Evolutionary conservation across 2,329 filamentous ascomycete species (phyloP), one percentile per base, ranked within the genome.

Genomic region (Trichoderma sp.): DNA sequence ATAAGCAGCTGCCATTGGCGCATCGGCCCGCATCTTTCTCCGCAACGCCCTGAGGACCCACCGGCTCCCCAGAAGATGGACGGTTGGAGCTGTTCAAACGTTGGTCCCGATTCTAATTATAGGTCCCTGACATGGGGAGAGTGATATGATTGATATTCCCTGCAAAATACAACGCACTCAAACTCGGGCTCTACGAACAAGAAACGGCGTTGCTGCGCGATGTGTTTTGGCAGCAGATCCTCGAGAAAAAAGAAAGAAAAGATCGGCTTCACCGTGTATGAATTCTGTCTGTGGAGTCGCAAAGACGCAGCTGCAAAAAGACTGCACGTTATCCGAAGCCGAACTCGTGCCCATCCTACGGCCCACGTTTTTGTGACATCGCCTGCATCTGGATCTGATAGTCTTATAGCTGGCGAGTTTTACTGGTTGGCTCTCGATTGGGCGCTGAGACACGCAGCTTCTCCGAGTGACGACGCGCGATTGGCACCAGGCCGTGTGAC

Each of bases 401-500:
- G 57, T 45, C 21, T 24, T 3, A 24, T 24, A 30, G 30, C 45
- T 30, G 34, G 19, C 5, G 30, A 34, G 17, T 26, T 45, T 24
- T 24, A 21, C 34, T 51, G 57, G 52, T n/a, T 56, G 39, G 34
- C 34, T 39, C 15, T 9, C 19, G 21, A 10, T 14, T 39, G 34
- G 34, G 34, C 34, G 12, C 51, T 24, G 43, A 47, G 55, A 47
- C 43, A 47, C 15, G 21, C 15, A 30, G 24, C 21, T n/a, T 14
- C 5, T 19, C 48, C 28, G 3, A 24, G 51, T 21, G 39, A 21
- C 58, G 58, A 10, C 48, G 30, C 39, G 58, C 58, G 34, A 61
- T 61, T 61, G 58, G 58, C 48, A 61, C 39, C 39, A 7, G 7
- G 34, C 15, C 19, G 58, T 61, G 58, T 61, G 58, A 61, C 58